Base-by-base conservation (phyloP, 805 yeast species). In the Candida golubevii region DNA sequence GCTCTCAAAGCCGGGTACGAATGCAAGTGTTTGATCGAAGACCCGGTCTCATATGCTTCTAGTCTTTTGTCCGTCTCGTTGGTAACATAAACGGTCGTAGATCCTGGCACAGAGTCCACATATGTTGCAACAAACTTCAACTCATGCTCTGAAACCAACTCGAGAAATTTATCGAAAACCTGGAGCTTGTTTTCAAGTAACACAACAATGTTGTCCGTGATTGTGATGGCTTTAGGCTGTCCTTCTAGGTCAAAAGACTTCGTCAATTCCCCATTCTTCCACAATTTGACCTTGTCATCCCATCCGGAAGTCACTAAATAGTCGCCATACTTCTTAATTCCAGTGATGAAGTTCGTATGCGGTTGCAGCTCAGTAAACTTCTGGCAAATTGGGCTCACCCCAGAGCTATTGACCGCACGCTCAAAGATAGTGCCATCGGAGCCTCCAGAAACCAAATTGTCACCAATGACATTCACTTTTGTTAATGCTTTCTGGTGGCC, bases 401-500 rank as follows among this genome's bases (percentile, higher is more conserved):
- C 31, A 6, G 26, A 13, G 9, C 38, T 48, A 2, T 53, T 50
- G 7, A 69, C 47, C 12, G 62, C 66, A 95, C 97, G 88, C 45
- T 71, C 60, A 36, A 77, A 63, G 8, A 90, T 63, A 33, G 77
- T 69, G 28, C 98, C 98, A 61, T 91, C 97, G 44, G 84, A 81
- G 29, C 91, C 82, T 13, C 96, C 97, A 2, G 90, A 75, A 46
- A 69, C 64, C 8, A 80, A 42, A 6, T 58, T 63, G 10, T 60
- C 58, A 26, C 29, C 45, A 8, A 35, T 34, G 6, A 61, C 54
- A 1, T 65, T 54, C 31, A 83, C 59, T 0, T 89, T 75, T 0
- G 96, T 88, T 44, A 91, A 77, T 11, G 89, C 75, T 54, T 81
- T 80, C 62, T 90, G 96, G 58, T 91, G 97, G 18, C 97, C 97